Conservation (phyloP, 179 eudicot genomes). For the Silene vulgaris region DNA sequence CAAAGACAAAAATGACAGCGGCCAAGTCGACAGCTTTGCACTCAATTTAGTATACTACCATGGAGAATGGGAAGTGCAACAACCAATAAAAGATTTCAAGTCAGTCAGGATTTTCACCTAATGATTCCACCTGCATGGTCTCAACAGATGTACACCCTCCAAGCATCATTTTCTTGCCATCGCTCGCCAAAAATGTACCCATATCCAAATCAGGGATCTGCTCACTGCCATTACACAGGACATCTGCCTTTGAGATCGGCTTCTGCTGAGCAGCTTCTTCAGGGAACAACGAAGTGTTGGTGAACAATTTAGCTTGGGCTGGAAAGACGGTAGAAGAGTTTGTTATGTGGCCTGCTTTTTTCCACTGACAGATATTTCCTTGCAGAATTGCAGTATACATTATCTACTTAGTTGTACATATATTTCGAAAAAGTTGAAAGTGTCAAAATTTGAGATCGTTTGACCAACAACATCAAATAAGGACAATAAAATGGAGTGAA, state of each 20-base stretch:
- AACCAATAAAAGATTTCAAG: too few species aligned
- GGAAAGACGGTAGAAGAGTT: not conserved
- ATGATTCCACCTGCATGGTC: not conserved
- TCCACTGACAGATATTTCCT: too few species aligned
- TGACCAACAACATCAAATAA: too few species aligned
- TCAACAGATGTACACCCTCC: not conserved
- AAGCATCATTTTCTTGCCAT: too few species aligned
- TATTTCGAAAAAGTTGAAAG: too few species aligned
- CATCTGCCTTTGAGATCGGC: not conserved
- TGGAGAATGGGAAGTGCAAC: too few species aligned
- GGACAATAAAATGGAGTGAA: too few species aligned
- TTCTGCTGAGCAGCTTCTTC: conserved; percentile 1
- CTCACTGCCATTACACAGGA: not conserved
- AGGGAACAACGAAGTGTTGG: not conserved
- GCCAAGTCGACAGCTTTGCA: too few species aligned
- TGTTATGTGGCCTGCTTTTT: not conserved
- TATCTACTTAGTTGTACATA: too few species aligned
- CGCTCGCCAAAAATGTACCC: not conserved
- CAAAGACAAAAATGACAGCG: not conserved
- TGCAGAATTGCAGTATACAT: too few species aligned
- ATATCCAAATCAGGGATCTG: not conserved
- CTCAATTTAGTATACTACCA: too few species aligned
- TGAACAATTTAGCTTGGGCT: not conserved
- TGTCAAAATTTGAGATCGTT: too few species aligned
- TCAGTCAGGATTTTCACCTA: not conserved